Evolutionary conservation across 345 rosid genomes (phyloP), one percentile per base, ranked within the genome.

Genomic region (Raphanus sativus): DNA sequence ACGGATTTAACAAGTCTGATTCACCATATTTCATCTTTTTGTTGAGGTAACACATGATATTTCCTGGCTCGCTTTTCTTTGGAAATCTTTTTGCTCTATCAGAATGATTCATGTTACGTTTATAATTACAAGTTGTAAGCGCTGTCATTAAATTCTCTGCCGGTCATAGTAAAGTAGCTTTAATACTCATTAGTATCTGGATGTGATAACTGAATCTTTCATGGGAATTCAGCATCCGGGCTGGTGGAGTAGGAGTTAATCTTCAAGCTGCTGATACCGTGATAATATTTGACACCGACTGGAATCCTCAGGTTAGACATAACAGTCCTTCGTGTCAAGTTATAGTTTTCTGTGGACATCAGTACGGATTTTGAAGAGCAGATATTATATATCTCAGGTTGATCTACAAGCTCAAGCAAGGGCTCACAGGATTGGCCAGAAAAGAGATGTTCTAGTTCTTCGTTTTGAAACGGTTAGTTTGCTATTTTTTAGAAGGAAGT

Each of bases 351-450:
- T 21, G 13, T 63, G 32, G 62, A 64, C 25, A 48, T 42, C 30
- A 17, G 13, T 73, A 30, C 52, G 25, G 70, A 50, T 40, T 28
- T 62, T 62, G 15, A 48, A 29, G 25, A 52, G 62, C 50, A n/a
- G 28, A 34, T 59, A 34, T 55, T 32, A 12, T 55, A 52, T 55
- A 26, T 81, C 17, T 77, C 79, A 93, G 98, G 98, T 93, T 81
- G 98, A 93, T 85, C 89, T 93, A 81, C 98, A 93, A 89, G 98
- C 98, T 42, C 97, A 93, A 77, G 98, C 97, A 62, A 91, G 98
- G 83, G 98, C 98, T 50, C 98, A 93, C 74, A 88, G 98, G 86
- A 85, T 93, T 80, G 98, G 98, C 77, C 98, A 93, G 87, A 93
- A 93, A 84, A 89, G 91, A 89, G 98, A 93, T n/a, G 98, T 93